Conservation (phyloP, 176 grass and related monocot species). For the Chloris gayana region DNA sequence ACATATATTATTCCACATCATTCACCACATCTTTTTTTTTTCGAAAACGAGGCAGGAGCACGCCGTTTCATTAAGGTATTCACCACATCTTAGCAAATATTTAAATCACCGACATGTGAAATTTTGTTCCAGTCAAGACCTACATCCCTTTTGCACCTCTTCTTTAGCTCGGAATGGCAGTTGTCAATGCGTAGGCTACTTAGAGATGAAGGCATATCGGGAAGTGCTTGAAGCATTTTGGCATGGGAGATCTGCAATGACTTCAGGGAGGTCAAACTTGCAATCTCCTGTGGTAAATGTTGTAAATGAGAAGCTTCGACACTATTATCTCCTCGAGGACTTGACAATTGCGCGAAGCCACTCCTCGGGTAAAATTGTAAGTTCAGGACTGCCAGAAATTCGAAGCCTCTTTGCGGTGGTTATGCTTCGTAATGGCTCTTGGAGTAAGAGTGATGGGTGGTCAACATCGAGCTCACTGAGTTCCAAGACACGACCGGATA, state of each 20-base stretch:
- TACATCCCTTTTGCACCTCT: background rate
- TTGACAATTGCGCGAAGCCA: slow-evolving; percentile 11
- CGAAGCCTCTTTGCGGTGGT: background rate
- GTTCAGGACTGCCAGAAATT: slow-evolving; percentile 24
- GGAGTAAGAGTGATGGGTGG: slow-evolving; percentile 25
- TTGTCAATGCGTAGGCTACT: slow-evolving; percentile 1
- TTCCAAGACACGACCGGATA: background rate
- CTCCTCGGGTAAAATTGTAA: slow-evolving; percentile 30
- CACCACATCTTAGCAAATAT: slow-evolving; percentile 13
- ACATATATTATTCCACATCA: too few relatives aligned
- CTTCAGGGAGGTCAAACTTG: slow-evolving; percentile 13
- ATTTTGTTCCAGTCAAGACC: slow-evolving; percentile 30
- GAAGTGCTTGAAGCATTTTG: slow-evolving; percentile 15
- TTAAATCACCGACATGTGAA: slow-evolving; percentile 7
- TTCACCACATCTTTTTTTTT: too few relatives aligned
- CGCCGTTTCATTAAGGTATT: too few relatives aligned
- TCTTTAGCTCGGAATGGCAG: slow-evolving; percentile 23
- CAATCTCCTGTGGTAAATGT: slow-evolving; percentile 7
- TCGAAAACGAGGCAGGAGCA: too few relatives aligned
- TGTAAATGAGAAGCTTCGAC: slow-evolving; percentile 20
- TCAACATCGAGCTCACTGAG: slow-evolving; percentile 42
- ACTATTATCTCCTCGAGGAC: slow-evolving; percentile 25
- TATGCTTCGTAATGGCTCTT: slow-evolving; percentile 42
- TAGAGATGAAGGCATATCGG: slow-evolving; percentile 31
- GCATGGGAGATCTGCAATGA: slow-evolving; percentile 24